Conservation (phyloP, 2,329 filamentous ascomycete species). For the Xenoacremonium recifei region DNA sequence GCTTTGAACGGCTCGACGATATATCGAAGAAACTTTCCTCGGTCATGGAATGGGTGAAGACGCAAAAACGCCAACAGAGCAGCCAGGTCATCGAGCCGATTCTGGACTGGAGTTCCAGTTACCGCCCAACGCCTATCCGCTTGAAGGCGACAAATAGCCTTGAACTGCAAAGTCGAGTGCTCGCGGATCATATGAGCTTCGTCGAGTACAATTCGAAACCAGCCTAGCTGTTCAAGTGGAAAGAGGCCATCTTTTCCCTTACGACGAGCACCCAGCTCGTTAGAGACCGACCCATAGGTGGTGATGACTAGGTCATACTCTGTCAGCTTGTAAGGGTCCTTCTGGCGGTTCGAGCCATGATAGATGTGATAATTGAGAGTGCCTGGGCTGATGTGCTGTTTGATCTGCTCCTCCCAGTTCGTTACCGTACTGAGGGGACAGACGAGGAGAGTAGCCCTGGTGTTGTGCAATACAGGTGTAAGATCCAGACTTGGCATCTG, state of each 20-base stretch:
- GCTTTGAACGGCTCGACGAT: conserved; percentile 86
- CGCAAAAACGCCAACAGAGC: conserved; percentile 84
- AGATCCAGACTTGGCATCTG: conserved; percentile 44
- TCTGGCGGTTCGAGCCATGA: conserved; percentile 75
- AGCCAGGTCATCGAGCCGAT: conserved; percentile 85
- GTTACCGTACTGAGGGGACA: conserved; percentile 87
- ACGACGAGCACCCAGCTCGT: conserved; percentile 67
- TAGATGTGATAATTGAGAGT: conserved; percentile 77
- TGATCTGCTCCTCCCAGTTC: conserved; percentile 94
- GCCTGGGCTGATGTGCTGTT: conserved; percentile 68
- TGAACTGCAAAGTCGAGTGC: conserved; percentile 75
- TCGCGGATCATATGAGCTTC: conserved; percentile 95
- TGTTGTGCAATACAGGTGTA: conserved; percentile 61
- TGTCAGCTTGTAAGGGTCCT: conserved; percentile 65
- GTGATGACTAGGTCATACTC: conserved; percentile 84
- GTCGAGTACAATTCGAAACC: conserved; percentile 92
- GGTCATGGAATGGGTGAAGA: conserved; percentile 80
- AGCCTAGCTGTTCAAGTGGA: conserved; percentile 76
- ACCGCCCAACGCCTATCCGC: conserved; percentile 90
- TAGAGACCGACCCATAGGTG: conserved; percentile 85
- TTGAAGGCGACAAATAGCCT: conserved; percentile 76
- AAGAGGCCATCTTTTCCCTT: conserved; percentile 58
- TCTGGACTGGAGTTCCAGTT: conserved; percentile 96
- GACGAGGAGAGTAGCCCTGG: conserved; percentile 78
- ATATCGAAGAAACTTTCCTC: conserved; percentile 70